phyloP scores from a whole-genome alignment of 139 green algal genomes.

The Coelastrella sp. region DNA sequence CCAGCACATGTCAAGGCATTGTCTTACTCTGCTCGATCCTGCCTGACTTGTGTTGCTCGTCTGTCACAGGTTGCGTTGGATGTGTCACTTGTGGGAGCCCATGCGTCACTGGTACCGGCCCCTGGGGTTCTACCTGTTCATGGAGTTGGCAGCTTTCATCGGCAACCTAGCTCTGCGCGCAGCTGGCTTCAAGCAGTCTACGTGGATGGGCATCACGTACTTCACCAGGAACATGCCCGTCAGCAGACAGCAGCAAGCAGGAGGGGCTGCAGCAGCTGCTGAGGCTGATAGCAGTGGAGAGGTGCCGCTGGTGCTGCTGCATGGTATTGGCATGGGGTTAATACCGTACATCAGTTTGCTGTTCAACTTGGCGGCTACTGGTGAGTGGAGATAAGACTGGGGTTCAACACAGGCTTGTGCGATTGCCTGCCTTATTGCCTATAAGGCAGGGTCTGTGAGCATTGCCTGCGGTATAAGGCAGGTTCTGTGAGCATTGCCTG shows the following conservation, averaged over 20 bases:
- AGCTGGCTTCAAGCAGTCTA: slow-evolving; percentile 16
- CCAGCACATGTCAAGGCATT: too few relatives aligned
- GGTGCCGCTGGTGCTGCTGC: slow-evolving; percentile 40
- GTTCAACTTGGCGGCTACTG: slow-evolving; percentile 58
- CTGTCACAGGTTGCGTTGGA: slow-evolving; percentile 22
- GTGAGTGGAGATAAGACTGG: slow-evolving; percentile 2
- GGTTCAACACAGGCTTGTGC: not conserved
- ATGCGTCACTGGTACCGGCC: slow-evolving; percentile 42
- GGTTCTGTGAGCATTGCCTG: too few relatives aligned
- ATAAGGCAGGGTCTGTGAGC: too few relatives aligned
- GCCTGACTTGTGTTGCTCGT: too few relatives aligned
- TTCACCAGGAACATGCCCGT: slow-evolving; percentile 29
- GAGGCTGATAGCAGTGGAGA: not conserved
- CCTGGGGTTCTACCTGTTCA: slow-evolving; percentile 47
- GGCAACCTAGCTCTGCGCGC: not conserved
- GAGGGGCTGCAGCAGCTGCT: not conserved
- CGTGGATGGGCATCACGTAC: slow-evolving; percentile 30
- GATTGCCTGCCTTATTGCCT: not conserved
- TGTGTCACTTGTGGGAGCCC: slow-evolving; percentile 53
- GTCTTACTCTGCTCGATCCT: too few relatives aligned
- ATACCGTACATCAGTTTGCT: slow-evolving; percentile 60
- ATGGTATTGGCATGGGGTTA: slow-evolving; percentile 52
- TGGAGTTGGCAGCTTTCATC: slow-evolving; percentile 27
- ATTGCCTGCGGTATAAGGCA: too few relatives aligned
- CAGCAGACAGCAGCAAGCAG: not conserved